A percentile compares a stretch with the other conserved stretches of the same genome.
Evolutionary conservation across 345 rosid genomes (phyloP).

Genomic region (Luvunga scandens): DNA sequence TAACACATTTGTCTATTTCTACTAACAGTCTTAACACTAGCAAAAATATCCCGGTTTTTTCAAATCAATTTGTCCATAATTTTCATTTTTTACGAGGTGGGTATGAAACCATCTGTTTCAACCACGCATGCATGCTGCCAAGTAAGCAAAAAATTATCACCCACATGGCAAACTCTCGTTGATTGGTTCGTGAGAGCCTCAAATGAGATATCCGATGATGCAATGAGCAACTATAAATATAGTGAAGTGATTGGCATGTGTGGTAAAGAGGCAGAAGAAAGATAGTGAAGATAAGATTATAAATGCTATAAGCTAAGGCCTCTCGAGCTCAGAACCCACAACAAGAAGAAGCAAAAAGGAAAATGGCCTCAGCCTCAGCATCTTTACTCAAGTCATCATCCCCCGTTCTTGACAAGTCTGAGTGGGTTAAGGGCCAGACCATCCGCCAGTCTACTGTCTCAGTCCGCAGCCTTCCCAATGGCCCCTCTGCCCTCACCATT

Average conservation of each 20-base stretch:
- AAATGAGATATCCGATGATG: conserved; percentile 59
- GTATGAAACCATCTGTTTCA: conserved; percentile 34
- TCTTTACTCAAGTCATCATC: conserved; percentile 68
- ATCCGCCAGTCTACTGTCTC: conserved; percentile 60
- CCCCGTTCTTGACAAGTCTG: conserved; percentile 76
- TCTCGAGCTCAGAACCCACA: background rate
- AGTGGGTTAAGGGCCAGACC: conserved; percentile 71
- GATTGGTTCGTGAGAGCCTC: conserved; percentile 60
- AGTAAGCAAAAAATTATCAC: conserved; percentile 42
- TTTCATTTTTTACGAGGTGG: conserved; percentile 27
- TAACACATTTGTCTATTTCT: too few species aligned
- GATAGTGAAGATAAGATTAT: conserved; percentile 42
- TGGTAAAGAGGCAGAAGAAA: conserved; percentile 32
- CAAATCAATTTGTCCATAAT: background rate
- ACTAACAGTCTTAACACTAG: too few species aligned
- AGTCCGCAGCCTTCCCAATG: conserved; percentile 42
- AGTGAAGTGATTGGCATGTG: conserved; percentile 31
- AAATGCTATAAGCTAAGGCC: conserved; percentile 8
- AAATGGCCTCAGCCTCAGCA: conserved; percentile 82
- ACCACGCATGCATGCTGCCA: conserved; percentile 33
- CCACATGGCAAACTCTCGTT: conserved; percentile 55
- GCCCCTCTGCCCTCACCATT: conserved; percentile 47
- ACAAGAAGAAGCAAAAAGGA: conserved; percentile 37
- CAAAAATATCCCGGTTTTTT: conserved; percentile 23
- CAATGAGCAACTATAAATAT: conserved; percentile 39